Base-by-base conservation (phyloP, 2,329 filamentous ascomycete species). In the Aspergillus ruber region DNA sequence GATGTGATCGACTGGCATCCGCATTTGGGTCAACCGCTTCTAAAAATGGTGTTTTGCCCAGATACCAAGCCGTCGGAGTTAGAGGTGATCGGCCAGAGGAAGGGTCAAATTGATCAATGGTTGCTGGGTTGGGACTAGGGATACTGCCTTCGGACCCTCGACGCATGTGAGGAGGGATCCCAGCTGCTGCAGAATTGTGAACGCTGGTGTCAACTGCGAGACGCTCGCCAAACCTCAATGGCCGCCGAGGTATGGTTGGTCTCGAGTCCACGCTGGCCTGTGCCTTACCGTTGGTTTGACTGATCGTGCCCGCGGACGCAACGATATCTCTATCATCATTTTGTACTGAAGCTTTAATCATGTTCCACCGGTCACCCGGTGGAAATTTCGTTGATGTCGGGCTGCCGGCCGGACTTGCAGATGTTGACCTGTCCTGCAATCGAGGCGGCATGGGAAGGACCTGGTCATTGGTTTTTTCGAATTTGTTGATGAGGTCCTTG, bases 401-500 rank as follows among this genome's bases (percentile, higher is more conserved):
- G 43, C 67, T 73, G 4, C 57, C 57, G 32, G 69, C 62, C 48
- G 63, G 62, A 36, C 68, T 68, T n/a, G 59, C 53, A n/a, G 61
- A 54, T 32, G 60, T 50, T n/a, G 65, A 57, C 8, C 33, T n/a
- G 6, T 39, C 36, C 17, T 56, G 51, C 29, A 65, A 61, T 23
- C 61, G 55, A 20, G 60, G 60, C 7, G 72, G 73, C 12, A 72
- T 49, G 4, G 73, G 73, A 20, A 66, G 69, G 43, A 70, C 57
- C 50, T 72, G 67, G 52, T 75, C 73, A 29, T 60, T 72, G 56
- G 76, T 82, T 61, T 84, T 81, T 66, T 91, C 86, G 69, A 91
- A 93, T 46, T 80, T 83, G 67, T 84, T 88, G 59, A 87, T 83
- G 52, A 93, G 74, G 62, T 93, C 87, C 69, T 85, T 88, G 56